Evolutionary conservation across 371 early-diverging fungal genomes (phyloP), one percentile per base, ranked within the genome.

Genomic region (Cokeromyces recurvatus): DNA sequence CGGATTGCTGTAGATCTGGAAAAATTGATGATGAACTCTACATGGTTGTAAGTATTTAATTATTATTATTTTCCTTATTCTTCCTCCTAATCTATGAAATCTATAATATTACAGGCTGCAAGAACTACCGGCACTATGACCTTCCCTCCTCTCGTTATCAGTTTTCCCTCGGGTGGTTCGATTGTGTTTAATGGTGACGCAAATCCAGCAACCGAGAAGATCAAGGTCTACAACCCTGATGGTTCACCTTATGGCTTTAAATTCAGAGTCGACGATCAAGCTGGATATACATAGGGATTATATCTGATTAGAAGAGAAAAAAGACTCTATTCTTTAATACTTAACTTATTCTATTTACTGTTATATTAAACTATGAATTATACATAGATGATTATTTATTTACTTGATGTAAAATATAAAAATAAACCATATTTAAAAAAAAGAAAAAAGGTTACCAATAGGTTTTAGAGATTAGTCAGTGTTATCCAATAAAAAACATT

Each of bases 131-230:
- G 21, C 1, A 10, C 19, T 15, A 21, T 21, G 1, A 10, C 7
- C 19, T 20, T 19, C 5, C 4, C 7, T 4, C 40, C 40, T 27
- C n/a, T 25, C 6, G 38, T 24, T 5, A 17, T 46, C 3, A 23
- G 12, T 17, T 11, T 46, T 8, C 37, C 46, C 16, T 36, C 24
- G 3, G 46, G 46, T 25, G 46, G 46, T 21, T 46, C 37, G 46
- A 24, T 46, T 6, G 38, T 37, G 16, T 36, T 46, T 25, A 15
- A 24, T 37, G 46, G 46, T 2, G n/a, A n/a, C 24, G 12, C 4
- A 10, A 16, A 2, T 3, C 37, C 22, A 9, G 25, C 9, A 15
- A 34, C 9, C n/a, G 14, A 6, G 4, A 7, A 9, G 2, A 9
- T 37, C 20, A 17, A 16, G 8, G 24, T 22, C 11, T 46, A 25